Base-by-base conservation (phyloP, 306 rosid genomes). In the Quillaja saponaria region DNA sequence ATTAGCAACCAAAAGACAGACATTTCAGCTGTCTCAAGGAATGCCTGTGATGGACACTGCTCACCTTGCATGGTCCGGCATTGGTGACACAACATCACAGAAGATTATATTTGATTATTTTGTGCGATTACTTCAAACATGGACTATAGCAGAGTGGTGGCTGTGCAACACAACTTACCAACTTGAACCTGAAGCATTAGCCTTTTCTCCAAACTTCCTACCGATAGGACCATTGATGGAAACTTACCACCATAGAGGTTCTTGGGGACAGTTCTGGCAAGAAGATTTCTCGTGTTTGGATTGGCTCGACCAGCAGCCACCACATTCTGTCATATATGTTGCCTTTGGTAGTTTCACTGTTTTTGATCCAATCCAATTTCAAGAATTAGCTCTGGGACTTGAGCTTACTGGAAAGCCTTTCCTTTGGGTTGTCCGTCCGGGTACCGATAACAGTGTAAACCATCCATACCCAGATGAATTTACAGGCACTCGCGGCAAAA, bases 401-500 rank as follows among this genome's bases (percentile, higher is more conserved):
- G 81, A 66, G 1, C 73, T 77, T 6, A 55, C 58, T 13, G 13
- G 66, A 28, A 68, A 20, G 18, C 63, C 82, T 35, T 78, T 78
- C 56, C 80, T 73, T 45, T 82, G 83, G 91, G 91, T 79, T 49
- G 70, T 79, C 33, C 55, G 81, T 10, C n/a, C 54, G 3, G 53
- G 13, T 2, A 66, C 28, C 9, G 21, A 39, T 13, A 39, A 10
- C 2, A 11, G 2, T 7, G 52, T 28, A 47, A 49, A 62, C 13
- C 39, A 60, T 35, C 42, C 37, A 41, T 58, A 53, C 49, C 69
- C 73, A 1, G 28, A 20, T 19, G 82, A 76, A 44, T 54, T 80
- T n/a, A 14, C 1, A 1, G 81, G 67, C 19, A 39, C 13, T 34
- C 15, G 34, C 16, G 88, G 78, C 3, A 53, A 58, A 33, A 45